Evolutionary conservation across 129 eudicot species (phyloP).

Genomic region (Artemisia annua): DNA sequence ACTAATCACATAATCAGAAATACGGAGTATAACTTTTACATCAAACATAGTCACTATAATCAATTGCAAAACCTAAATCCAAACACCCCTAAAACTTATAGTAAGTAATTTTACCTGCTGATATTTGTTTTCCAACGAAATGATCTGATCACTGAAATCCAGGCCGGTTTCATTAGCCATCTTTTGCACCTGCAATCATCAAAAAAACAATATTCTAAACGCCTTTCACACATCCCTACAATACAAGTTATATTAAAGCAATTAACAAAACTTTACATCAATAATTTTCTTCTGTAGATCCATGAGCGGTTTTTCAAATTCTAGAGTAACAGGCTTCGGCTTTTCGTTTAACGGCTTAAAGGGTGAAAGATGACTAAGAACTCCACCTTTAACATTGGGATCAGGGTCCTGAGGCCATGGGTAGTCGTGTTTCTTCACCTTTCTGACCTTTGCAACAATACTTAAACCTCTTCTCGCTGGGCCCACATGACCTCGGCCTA

Average conservation of each 20-base stretch:
- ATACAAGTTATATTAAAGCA: background rate
- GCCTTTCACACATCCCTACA: constrained; percentile 8
- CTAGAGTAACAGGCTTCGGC: constrained; percentile 83
- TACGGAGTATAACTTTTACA: background rate
- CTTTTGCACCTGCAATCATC: constrained; percentile 67
- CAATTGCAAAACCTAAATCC: background rate
- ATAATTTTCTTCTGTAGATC: constrained; percentile 70
- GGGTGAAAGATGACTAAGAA: constrained; percentile 75
- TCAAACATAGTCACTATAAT: too few relatives aligned
- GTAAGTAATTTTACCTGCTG: constrained; percentile 59
- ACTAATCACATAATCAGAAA: background rate
- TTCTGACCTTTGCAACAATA: constrained; percentile 55
- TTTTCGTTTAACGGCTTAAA: constrained; percentile 82
- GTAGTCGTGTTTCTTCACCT: constrained; percentile 68
- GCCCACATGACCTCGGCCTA: constrained; percentile 58
- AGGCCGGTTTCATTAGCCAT: constrained; percentile 94
- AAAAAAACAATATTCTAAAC: constrained; percentile 1
- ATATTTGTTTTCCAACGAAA: constrained; percentile 67
- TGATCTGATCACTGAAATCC: constrained; percentile 77
- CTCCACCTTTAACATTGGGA: constrained; percentile 87
- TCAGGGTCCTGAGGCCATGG: constrained; percentile 86
- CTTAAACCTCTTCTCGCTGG: constrained; percentile 41
- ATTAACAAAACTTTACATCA: constrained; percentile 49
- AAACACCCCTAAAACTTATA: background rate
- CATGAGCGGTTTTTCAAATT: constrained; percentile 89